Percentiles rank a stretch among this genome's conserved stretches.
Evolutionary conservation across 2,329 filamentous ascomycete species (phyloP).

Genomic region (Fusarium aywerte): DNA sequence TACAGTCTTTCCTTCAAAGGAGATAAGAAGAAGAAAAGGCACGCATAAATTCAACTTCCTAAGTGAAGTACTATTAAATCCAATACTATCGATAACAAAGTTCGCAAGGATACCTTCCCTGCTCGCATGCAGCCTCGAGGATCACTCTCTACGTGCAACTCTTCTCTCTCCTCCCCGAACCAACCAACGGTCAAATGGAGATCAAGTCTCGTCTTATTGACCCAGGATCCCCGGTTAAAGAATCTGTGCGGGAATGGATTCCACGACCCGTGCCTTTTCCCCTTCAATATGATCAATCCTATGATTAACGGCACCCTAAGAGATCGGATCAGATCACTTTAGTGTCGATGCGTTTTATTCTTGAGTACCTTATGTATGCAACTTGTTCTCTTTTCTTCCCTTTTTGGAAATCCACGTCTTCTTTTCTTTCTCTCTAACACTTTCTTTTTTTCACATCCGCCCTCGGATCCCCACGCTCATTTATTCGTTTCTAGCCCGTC

Average conservation of each 20-base stretch:
- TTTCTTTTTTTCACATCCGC: not conserved
- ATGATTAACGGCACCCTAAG: not conserved
- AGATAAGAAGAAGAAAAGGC: too few relatives aligned
- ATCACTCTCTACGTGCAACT: not conserved
- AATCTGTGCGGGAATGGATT: constrained; percentile 32
- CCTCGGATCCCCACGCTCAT: not conserved
- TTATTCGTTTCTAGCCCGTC: not conserved
- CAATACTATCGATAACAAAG: not conserved
- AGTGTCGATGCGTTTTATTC: constrained; percentile 17
- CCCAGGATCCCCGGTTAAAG: constrained; percentile 17
- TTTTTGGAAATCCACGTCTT: not conserved
- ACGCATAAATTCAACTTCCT: not conserved
- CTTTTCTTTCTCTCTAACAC: not conserved
- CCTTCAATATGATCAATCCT: constrained; percentile 8
- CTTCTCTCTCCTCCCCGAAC: not conserved
- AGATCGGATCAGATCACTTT: constrained; percentile 18
- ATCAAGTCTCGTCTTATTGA: constrained; percentile 4
- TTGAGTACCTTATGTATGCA: constrained; percentile 32
- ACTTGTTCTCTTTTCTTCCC: not conserved
- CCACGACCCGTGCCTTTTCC: constrained; percentile 22
- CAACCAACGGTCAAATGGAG: constrained; percentile 9
- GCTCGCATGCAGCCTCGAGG: not conserved
- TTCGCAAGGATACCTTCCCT: not conserved
- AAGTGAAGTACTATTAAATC: not conserved
- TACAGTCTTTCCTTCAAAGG: not conserved